Evolutionary conservation across 73 alveolate species (phyloP).

Genomic region (Stentor roeselii): DNA sequence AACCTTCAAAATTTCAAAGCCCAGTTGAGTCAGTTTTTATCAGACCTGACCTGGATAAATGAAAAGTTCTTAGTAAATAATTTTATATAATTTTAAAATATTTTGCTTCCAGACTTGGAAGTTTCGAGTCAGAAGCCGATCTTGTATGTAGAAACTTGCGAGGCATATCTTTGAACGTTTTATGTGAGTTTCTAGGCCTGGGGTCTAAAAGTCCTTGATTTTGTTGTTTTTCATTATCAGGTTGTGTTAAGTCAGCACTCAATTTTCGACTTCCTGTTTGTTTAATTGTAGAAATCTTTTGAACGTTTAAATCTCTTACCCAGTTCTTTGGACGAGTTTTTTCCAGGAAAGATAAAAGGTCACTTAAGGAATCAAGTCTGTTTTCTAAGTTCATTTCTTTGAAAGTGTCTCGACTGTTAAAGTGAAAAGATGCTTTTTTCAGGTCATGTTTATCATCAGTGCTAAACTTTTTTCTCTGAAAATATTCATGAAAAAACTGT

Average conservation of each 20-base stretch:
- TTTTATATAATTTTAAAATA: too few relatives aligned
- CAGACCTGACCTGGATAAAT: background rate
- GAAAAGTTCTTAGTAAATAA: background rate
- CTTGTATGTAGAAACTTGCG: too few relatives aligned
- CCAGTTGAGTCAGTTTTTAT: too few relatives aligned
- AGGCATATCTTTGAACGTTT: too few relatives aligned
- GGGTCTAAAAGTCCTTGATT: too few relatives aligned
- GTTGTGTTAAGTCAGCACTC: too few relatives aligned
- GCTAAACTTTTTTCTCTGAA: background rate
- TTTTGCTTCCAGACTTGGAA: too few relatives aligned
- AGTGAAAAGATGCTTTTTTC: background rate
- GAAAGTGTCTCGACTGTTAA: background rate
- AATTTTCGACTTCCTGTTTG: too few relatives aligned
- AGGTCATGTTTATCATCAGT: background rate
- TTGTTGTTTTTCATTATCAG: too few relatives aligned
- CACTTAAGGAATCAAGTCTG: background rate
- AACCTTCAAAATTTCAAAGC: background rate
- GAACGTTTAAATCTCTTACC: background rate
- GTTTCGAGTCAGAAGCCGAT: too few relatives aligned
- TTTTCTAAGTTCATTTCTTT: background rate
- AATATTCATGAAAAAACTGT: background rate
- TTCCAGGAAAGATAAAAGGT: background rate
- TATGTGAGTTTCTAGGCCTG: too few relatives aligned
- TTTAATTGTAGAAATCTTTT: too few relatives aligned
- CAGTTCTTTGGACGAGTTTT: background rate